Evolutionary conservation across 129 eudicot species (phyloP).

Genomic region (Helianthus tuberosus): DNA sequence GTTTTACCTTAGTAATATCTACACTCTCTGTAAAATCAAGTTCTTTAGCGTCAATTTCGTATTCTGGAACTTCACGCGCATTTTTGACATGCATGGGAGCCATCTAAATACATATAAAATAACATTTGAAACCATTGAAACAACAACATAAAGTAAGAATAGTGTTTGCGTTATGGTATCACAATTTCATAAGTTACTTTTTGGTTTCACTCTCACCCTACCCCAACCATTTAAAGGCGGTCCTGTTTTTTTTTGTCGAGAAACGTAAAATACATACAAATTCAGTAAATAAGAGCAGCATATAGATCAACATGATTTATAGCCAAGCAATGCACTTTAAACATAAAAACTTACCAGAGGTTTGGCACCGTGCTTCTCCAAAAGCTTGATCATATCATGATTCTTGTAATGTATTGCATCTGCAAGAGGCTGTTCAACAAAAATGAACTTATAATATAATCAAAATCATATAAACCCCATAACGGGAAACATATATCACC

Average conservation of each 20-base stretch:
- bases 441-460: background rate
- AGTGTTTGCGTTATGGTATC: background rate
- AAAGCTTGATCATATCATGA: constrained; percentile 70
- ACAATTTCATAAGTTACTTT: background rate
- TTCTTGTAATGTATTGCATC: constrained; percentile 93
- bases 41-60: constrained; percentile 86
- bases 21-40: constrained; percentile 88
- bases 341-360: constrained; percentile 51
- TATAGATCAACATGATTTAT: background rate
- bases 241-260: background rate
- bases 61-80: constrained; percentile 90
- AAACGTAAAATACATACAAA: constrained; percentile 9
- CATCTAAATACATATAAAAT: constrained; percentile 43
- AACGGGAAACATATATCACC: background rate
- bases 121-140: background rate
- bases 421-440: constrained; percentile 86
- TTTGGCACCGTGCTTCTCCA: constrained; percentile 95
- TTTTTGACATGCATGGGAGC: constrained; percentile 90
- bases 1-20: constrained; percentile 68
- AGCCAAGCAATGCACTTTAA: background rate
- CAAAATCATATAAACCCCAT: background rate
- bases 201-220: background rate
- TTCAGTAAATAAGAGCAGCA: background rate
- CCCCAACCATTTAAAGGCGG: constrained; percentile 3
- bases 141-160: background rate